Base-by-base conservation (phyloP, 352 stramenopile genomes). In the Globisporangium sylvaticum region DNA sequence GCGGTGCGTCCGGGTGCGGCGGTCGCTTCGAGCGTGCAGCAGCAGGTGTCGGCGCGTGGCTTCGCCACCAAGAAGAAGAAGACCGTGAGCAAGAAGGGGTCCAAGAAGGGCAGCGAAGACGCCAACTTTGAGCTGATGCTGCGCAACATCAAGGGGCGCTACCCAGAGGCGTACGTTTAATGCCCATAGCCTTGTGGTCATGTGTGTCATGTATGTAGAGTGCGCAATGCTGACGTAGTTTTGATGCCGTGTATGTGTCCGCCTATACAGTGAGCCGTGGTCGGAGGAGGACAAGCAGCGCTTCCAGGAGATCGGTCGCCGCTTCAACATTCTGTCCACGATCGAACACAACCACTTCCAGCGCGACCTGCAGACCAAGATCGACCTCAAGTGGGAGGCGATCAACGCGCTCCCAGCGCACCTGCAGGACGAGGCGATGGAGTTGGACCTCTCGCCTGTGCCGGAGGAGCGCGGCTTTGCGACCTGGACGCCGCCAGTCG, bases 361-460 rank as follows among this genome's bases (percentile, higher is more conserved):
- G 87, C 83, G 85, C 60, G 87, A 96, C 76, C 57, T 97, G 72
- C 89, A 95, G 75, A 95, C 81, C 66, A 97, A 97, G 81, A 95
- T 97, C 70, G 89, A 96, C 73, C 78, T 97, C 48, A 96, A 96
- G 75, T 95, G 89, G 87, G 88, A 88, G 29, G 90, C 90, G 27
- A 97, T 96, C 75, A 95, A 95, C 66, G 84, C 88, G 58, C 75
- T 97, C 46, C 90, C 88, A 14, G 76, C 64, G 20, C 80, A 95
- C 57, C 67, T 96, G 62, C 88, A 95, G 75, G 73, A 75, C 7
- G 90, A 96, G 65, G 90, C 90, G 29, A 57, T 94, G 32, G 81
- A 95, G 58, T 65, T 78, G 29, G 90, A 97, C 67, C 66, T 79
- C 20, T 73, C 81, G 58, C 72, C 85, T 9, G 65, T 83, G 22